phyloP scores from a whole-genome alignment of 2,329 filamentous ascomycete genomes.

The Exophiala aquamarina region DNA sequence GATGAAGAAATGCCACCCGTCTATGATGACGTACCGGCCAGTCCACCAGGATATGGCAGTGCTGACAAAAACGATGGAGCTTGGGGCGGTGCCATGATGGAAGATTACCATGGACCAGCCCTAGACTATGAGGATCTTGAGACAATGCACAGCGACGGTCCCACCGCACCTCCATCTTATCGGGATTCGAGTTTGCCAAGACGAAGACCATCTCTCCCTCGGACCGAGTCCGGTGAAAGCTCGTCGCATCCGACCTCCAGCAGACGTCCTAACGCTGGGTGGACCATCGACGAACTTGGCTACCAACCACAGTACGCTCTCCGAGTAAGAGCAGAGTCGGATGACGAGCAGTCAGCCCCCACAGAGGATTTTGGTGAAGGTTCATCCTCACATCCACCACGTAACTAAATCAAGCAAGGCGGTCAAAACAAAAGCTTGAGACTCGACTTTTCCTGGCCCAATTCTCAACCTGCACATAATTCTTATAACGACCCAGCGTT shows the following conservation, averaged over 20 bases:
- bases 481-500: too few relatives aligned
- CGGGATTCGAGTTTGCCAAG: slow-evolving; percentile 14
- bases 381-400: slow-evolving; percentile 6
- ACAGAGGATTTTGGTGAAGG: slow-evolving; percentile 23
- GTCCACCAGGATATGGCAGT: slow-evolving; percentile 69
- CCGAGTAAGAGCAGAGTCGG: slow-evolving; percentile 7
- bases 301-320: slow-evolving; percentile 21
- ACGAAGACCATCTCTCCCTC: slow-evolving; percentile 7
- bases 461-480: too few relatives aligned
- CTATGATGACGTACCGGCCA: slow-evolving; percentile 89
- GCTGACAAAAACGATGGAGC: slow-evolving; percentile 37
- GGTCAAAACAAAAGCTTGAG: too few relatives aligned
- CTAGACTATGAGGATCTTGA: slow-evolving; percentile 50
- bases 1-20: slow-evolving; percentile 93
- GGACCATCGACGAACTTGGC: slow-evolving; percentile 28
- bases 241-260: slow-evolving; percentile 7
- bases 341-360: not conserved
- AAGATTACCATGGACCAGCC: slow-evolving; percentile 47
- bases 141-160: slow-evolving; percentile 39
- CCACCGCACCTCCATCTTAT: slow-evolving; percentile 25
- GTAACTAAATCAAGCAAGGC: too few relatives aligned
- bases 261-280: slow-evolving; percentile 12
- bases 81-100: slow-evolving; percentile 40
- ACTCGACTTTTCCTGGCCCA: slow-evolving; percentile 1
- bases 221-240: slow-evolving; percentile 12